Base-by-base conservation (phyloP, 2,329 filamentous ascomycete species). In the Fusarium dimerum region DNA sequence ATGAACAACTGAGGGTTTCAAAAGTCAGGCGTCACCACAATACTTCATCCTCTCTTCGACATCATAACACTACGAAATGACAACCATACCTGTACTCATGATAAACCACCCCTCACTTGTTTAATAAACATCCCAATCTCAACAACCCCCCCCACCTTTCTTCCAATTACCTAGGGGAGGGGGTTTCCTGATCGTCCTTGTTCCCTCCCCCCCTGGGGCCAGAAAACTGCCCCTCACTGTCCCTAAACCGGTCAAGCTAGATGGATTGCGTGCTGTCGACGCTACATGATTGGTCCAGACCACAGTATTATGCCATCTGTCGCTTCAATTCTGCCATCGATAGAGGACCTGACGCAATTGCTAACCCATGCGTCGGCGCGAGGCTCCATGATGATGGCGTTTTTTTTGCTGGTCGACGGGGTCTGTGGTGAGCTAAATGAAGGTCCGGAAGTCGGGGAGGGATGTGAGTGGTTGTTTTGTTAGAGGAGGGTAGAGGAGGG, bases 321-420 rank as follows among this genome's bases (percentile, higher is more conserved):
- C 12, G 43, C 54, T 54, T 42, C 58, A 57, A 64, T 65, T 54
- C 60, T 64, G 62, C 59, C 62, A 65, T 65, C 61, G 59, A 44
- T 29, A 20, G 20, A 40, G 59, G 55, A 51, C 60, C 60, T 65
- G 62, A 65, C 62, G 62, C 62, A 57, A 65, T 62, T 52, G 52
- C 44, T 40, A 40, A 26, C 20, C 47, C 30, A 18, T 18, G 43
- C 17, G 36, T 26, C 47, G 29, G 50, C 43, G 38, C 43, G 44
- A 29, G 12, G 18, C 15, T 18, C 39, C 43, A 32, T 36, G 36
- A 42, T 13, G 20, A 26, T 9, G 40, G 40, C 17, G 17, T 40
- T 49, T 34, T 36, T 30, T 40, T 15, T 15, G 40, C 43, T 55
- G 41, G 47, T 15, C 52, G 45, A 40, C 46, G 45, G 47, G 45